Percentiles rank a stretch among this genome's conserved stretches.
These are phyloP conservation scores for Rhizopogon sp. DNA, from an alignment of 768 basidiomycete species.

Conservation along the genomic window DNA sequence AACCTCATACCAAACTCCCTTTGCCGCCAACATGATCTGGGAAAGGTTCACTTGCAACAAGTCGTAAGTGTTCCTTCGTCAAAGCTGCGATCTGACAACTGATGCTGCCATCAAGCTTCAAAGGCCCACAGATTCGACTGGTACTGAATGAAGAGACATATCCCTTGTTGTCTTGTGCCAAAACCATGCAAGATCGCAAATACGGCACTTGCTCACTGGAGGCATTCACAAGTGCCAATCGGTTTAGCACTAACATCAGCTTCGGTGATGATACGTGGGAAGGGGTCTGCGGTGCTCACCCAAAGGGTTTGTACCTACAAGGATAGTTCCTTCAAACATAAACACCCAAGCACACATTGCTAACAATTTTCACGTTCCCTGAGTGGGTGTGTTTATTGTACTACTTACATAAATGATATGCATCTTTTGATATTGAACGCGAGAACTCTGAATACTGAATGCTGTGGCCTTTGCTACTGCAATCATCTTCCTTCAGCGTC, in stretches of 20 bases:
- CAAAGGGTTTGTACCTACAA: not conserved
- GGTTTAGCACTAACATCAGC: slow-evolving; percentile 10
- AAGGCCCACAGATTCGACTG: slow-evolving; percentile 28
- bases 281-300: slow-evolving; percentile 21
- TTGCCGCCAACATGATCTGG: slow-evolving; percentile 34
- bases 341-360: not conserved
- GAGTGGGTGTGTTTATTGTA: no score
- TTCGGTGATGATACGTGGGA: slow-evolving; percentile 30
- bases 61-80: slow-evolving; percentile 10
- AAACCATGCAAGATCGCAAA: slow-evolving; percentile 14
- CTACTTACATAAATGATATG: no score
- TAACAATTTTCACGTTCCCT: no score
- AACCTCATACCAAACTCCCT: slow-evolving; percentile 31
- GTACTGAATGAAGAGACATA: slow-evolving; percentile 31
- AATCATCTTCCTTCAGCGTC: no score
- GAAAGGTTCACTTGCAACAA: slow-evolving; percentile 28
- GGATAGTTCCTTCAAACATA: not conserved
- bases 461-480: no score
- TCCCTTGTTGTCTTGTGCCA: slow-evolving; percentile 24
- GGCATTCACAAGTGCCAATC: slow-evolving; percentile 22
- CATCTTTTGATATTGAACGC: no score
- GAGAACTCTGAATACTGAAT: no score
- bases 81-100: not conserved
- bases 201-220: slow-evolving; percentile 29
- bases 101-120: slow-evolving; percentile 5